Conservation (phyloP, 305 asterid species). For the Fraxinus floribunda region DNA sequence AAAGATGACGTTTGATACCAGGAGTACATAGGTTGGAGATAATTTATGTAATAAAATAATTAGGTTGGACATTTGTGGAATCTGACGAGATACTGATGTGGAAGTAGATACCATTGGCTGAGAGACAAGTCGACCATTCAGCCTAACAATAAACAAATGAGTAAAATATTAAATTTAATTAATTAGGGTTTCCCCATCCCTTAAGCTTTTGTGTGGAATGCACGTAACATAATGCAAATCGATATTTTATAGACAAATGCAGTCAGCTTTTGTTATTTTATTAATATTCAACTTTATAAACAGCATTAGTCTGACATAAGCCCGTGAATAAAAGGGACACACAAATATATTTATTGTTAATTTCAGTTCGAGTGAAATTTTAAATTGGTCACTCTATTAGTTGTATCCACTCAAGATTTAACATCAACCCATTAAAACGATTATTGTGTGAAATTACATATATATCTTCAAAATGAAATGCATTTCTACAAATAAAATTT, state of each 20-base stretch:
- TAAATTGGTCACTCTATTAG: background rate
- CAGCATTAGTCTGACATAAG: constrained; percentile 36
- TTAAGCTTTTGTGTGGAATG: constrained; percentile 24
- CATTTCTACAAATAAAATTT: background rate
- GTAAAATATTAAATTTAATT: background rate
- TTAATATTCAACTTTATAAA: background rate
- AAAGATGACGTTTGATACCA: background rate
- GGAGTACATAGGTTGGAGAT: background rate
- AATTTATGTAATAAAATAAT: background rate
- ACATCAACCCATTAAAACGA: background rate
- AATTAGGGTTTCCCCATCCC: constrained; percentile 4
- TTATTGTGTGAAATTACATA: no score
- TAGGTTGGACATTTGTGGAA: constrained; percentile 12
- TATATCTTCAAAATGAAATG: no score
- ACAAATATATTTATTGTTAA: background rate
- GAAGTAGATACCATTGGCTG: constrained; percentile 13
- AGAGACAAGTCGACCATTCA: background rate
- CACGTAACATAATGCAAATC: constrained; percentile 23
- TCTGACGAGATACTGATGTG: constrained; percentile 18
- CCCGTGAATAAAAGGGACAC: constrained; percentile 34
- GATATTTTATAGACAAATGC: background rate
- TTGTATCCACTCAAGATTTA: background rate
- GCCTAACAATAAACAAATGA: background rate
- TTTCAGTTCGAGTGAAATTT: background rate
- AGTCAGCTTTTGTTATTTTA: constrained; percentile 3